Base-by-base conservation (phyloP, 108 stramenopile genomes). In the Asterionellopsis glacialis region DNA sequence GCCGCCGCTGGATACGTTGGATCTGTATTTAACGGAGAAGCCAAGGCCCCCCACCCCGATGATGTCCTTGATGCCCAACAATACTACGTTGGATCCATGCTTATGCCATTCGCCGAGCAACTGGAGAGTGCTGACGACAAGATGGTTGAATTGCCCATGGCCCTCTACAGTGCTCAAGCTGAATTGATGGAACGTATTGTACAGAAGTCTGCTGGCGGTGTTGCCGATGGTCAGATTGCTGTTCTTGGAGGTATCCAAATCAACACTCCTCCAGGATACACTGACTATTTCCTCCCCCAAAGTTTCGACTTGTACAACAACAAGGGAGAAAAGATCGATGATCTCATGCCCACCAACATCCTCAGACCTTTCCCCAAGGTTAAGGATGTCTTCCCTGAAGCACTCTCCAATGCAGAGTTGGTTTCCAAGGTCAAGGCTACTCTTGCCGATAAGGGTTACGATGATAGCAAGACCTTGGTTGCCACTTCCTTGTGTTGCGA, bases 231-330 rank as follows among this genome's bases (percentile, higher is more conserved):
- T 45, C 62, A 63, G 21, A 77, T 82, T 66, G 76, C 81, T 38
- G 33, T 82, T 43, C 45, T 82, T 14, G 81, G 81, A 41, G 81
- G 81, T 48, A 63, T 82, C 41, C 81, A 82, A 53, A 77, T 82
- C 70, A 82, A 82, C 60, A 82, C 81, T 11, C 80, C 80, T 16
- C 62, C 59, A 5, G 72, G 58, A 13, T 49, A 26, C 18, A 48
- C 69, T 0, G 83, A 85, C 25, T 81, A 85, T 61, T 85, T 81
- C 63, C 56, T 81, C n/a, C 83, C 83, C 10, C 55, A 76, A n/a
- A 52, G 43, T 22, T 85, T 85, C 41, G 83, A 84, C 10, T 19
- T 80, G 25, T 53, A 33, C 18, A 55, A 72, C 59, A 72, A 67
- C 47, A 54, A 71, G 27, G 70, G 51, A 28, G 44, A 18, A 27